Evolutionary conservation across 2,329 filamentous ascomycete genomes (phyloP).

Genomic region (Penicillium expansum): DNA sequence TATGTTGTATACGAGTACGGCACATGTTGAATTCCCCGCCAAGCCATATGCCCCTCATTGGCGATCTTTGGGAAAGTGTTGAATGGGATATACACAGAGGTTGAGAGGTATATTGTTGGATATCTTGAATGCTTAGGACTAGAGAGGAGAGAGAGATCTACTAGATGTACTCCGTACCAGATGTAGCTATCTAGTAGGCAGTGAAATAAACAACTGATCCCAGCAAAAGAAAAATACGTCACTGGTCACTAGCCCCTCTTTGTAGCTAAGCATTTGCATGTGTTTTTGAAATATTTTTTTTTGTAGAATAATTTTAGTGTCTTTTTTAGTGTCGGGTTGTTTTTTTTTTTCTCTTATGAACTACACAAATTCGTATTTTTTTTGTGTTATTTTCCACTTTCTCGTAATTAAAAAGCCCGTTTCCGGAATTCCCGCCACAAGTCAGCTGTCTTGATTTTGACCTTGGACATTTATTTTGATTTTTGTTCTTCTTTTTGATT

Average conservation of each 20-base stretch:
- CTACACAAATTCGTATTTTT: too few relatives aligned
- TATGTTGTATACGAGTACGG: background rate
- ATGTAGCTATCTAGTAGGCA: too few relatives aligned
- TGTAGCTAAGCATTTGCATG: conserved; percentile 5
- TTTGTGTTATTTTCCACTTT: background rate
- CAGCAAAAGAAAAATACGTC: too few relatives aligned
- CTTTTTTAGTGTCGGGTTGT: background rate
- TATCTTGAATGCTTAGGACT: background rate
- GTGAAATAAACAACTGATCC: too few relatives aligned
- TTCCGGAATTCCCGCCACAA: conserved; percentile 4
- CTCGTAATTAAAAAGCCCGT: conserved; percentile 1
- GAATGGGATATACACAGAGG: background rate
- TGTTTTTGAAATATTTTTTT: background rate
- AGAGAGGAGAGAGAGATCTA: too few relatives aligned
- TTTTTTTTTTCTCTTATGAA: background rate
- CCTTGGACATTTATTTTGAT: background rate
- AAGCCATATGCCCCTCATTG: conserved; percentile 23
- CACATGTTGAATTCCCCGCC: conserved; percentile 2
- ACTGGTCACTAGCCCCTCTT: background rate
- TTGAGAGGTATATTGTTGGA: background rate
- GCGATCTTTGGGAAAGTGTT: conserved; percentile 4
- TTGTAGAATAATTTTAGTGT: background rate
- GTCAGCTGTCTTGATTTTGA: background rate
- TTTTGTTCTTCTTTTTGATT: background rate
- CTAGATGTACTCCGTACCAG: too few relatives aligned